Conservation (phyloP, 2,329 filamentous ascomycete species). For the Teratosphaeria destructans region DNA sequence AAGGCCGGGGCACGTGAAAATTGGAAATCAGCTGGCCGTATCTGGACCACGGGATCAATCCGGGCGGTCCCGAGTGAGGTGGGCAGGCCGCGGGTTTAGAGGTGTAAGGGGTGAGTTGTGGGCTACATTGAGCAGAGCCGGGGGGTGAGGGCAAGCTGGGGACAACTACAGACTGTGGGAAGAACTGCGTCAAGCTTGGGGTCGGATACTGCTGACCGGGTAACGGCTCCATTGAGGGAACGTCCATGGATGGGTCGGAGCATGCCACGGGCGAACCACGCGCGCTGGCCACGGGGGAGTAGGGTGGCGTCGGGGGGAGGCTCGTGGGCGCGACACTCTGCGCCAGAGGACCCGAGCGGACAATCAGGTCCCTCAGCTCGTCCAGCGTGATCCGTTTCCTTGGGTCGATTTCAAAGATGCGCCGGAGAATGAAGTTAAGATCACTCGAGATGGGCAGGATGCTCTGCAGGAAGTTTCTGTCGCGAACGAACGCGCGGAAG, state of each 20-base stretch:
- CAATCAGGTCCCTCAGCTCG: slow-evolving; percentile 67
- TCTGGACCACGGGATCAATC: slow-evolving; percentile 4
- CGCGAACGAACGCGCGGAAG: slow-evolving; percentile 80
- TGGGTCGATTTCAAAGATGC: slow-evolving; percentile 81
- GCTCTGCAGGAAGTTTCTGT: slow-evolving; percentile 76
- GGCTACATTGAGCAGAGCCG: slow-evolving; percentile 16
- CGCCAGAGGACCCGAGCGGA: slow-evolving; percentile 67
- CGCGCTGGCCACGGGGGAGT: slow-evolving; percentile 30
- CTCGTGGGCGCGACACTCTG: slow-evolving; percentile 31
- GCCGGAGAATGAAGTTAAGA: slow-evolving; percentile 74
- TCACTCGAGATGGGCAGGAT: slow-evolving; percentile 87
- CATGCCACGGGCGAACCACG: slow-evolving; percentile 8
- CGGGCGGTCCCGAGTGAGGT: slow-evolving; percentile 2
- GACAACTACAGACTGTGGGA: not conserved
- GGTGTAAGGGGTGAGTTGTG: slow-evolving; percentile 18
- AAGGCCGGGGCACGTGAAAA: slow-evolving; percentile 15
- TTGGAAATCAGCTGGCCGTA: slow-evolving; percentile 18
- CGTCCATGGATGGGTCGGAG: slow-evolving; percentile 9
- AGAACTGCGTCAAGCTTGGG: not conserved
- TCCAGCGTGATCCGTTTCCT: slow-evolving; percentile 69
- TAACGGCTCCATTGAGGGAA: slow-evolving; percentile 19
- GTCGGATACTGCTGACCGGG: slow-evolving; percentile 18
- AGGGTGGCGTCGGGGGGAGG: slow-evolving; percentile 34
- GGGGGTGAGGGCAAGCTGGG: slow-evolving; percentile 14
- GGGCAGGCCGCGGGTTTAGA: slow-evolving; percentile 10